phyloP scores from a whole-genome alignment of 2,329 filamentous ascomycete genomes.

The Drechslerella coelobrocha region DNA sequence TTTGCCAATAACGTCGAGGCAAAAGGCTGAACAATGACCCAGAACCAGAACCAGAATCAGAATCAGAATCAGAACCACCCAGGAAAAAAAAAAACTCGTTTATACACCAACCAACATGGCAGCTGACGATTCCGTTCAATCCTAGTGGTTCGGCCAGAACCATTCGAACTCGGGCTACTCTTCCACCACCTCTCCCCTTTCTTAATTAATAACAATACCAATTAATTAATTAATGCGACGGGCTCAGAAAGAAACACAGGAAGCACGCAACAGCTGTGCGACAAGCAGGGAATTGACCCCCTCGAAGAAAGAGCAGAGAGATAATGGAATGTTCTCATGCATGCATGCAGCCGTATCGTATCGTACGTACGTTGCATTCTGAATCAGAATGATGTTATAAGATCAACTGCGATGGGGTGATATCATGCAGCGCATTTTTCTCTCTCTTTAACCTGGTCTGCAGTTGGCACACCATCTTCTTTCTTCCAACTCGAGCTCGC shows the following conservation, averaged over 20 bases:
- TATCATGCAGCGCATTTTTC: background rate
- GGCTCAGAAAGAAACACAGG: no score
- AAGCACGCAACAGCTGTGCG: no score
- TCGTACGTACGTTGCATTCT: background rate
- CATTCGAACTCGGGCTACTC: background rate
- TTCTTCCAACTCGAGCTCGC: background rate
- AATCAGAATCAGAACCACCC: background rate
- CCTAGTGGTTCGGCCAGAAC: background rate
- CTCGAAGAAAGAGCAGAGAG: no score
- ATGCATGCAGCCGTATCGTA: background rate
- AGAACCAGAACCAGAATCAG: no score
- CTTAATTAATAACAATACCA: no score
- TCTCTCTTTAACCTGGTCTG: background rate
- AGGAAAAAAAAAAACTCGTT: background rate
- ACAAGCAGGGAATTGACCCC: no score
- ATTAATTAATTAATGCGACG: no score
- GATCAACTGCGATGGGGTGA: slow-evolving; percentile 1
- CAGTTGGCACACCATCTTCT: slow-evolving; percentile 2
- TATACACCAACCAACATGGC: slow-evolving; percentile 23
- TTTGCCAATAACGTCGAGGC: background rate
- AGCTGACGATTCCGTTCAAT: slow-evolving; percentile 23
- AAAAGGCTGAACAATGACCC: no score
- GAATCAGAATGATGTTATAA: background rate
- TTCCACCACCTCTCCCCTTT: background rate
- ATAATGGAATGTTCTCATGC: no score